These are phyloP conservation scores for Populus euphratica DNA, from an alignment of 345 rosid species.

Conservation along the genomic window DNA sequence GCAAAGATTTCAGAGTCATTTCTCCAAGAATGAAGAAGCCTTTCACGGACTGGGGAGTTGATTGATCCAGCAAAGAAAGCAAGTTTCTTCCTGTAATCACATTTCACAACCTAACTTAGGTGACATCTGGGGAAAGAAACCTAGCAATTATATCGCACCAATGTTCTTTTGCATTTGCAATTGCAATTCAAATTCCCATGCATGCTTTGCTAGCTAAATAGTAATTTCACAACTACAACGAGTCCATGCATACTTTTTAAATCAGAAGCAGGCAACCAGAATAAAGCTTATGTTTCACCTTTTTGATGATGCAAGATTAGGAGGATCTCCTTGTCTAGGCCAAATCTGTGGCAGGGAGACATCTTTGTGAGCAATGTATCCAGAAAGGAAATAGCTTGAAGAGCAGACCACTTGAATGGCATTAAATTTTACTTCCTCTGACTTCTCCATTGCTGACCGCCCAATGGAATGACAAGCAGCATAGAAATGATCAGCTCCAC, in stretches of 20 bases:
- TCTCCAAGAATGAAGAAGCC: slow-evolving; percentile 45
- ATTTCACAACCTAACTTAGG: neutral
- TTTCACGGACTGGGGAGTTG: slow-evolving; percentile 53
- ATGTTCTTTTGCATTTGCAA: neutral
- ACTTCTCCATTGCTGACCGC: slow-evolving; percentile 47
- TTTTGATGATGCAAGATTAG: slow-evolving; percentile 35
- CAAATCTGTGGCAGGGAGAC: slow-evolving; percentile 58
- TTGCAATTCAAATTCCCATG: neutral
- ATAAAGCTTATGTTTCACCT: slow-evolving; percentile 31
- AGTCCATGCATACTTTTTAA: too few species aligned
- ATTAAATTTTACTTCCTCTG: slow-evolving; percentile 37
- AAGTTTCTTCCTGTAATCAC: slow-evolving; percentile 44
- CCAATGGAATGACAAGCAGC: slow-evolving; percentile 63
- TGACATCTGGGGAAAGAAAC: slow-evolving; percentile 1
- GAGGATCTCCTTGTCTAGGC: slow-evolving; percentile 56
- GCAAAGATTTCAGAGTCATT: slow-evolving; percentile 51
- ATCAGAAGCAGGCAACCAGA: neutral
- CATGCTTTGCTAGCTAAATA: neutral
- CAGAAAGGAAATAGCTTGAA: slow-evolving; percentile 49
- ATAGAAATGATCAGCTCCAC: slow-evolving; percentile 64
- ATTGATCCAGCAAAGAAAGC: slow-evolving; percentile 56
- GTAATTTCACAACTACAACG: neutral
- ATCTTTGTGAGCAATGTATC: slow-evolving; percentile 56
- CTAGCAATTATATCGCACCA: neutral
- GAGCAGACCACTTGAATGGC: slow-evolving; percentile 63